Conservation (phyloP, 768 basidiomycete genomes). For the Rhizopogon rudus region DNA sequence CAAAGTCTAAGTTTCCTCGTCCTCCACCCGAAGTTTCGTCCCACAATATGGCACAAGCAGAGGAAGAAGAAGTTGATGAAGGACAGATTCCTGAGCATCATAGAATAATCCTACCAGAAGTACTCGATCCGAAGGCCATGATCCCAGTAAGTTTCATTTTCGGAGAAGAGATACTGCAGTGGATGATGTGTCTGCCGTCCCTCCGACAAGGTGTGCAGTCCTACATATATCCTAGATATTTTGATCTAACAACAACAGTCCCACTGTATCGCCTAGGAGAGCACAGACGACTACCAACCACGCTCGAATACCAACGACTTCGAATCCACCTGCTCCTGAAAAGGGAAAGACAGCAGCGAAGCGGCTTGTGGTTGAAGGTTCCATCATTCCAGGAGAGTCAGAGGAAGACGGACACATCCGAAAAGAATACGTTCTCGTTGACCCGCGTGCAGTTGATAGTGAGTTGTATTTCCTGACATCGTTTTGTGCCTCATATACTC, state of each 20-base stretch:
- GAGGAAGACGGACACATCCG: constrained; percentile 78
- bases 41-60: constrained; percentile 6
- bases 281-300: constrained; percentile 3
- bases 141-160: constrained; percentile 79
- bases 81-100: constrained; percentile 67
- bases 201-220: constrained; percentile 16
- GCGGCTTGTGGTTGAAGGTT: constrained; percentile 49
- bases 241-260: constrained; percentile 4
- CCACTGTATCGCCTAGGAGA: constrained; percentile 15
- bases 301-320: constrained; percentile 9
- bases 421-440: constrained; percentile 91
- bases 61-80: constrained; percentile 26
- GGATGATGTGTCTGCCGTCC: constrained; percentile 10
- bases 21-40: constrained; percentile 24
- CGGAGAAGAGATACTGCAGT: constrained; percentile 28
- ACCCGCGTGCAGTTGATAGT: constrained; percentile 88
- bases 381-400: constrained; percentile 75
- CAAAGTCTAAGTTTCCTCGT: constrained; percentile 72
- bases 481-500: constrained; percentile 7
- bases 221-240: neutral
- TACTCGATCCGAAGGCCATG: constrained; percentile 74
- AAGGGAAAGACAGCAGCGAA: constrained; percentile 12
- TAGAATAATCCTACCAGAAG: constrained; percentile 70
- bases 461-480: constrained; percentile 17
- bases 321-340: constrained; percentile 4